Conservation (phyloP, 305 asterid genomes). For the Fraxinus sp. region DNA sequence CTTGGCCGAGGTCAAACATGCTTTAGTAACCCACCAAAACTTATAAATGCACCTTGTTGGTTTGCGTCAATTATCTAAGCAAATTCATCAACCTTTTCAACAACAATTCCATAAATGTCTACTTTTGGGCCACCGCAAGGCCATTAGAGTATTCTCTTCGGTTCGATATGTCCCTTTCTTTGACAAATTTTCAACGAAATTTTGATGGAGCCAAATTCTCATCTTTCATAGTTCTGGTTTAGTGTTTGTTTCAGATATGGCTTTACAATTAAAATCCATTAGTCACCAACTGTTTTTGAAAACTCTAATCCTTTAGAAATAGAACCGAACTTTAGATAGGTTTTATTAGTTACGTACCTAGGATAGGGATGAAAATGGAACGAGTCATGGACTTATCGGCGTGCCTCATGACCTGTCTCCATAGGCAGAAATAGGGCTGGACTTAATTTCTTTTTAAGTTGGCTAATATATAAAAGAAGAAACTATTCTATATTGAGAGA, state of each 20-base stretch:
- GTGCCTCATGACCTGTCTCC: neutral
- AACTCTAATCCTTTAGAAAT: neutral
- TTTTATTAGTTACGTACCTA: neutral
- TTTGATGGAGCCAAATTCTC: neutral
- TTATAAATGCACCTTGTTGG: neutral
- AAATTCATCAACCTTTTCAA: neutral
- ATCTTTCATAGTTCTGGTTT: neutral
- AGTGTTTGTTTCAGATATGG: neutral
- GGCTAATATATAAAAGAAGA: neutral
- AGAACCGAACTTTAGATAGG: neutral
- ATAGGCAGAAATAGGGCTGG: neutral
- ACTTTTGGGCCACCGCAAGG: neutral
- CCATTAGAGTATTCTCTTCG: neutral
- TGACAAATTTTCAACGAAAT: neutral
- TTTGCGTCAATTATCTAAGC: neutral
- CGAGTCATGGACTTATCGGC: neutral
- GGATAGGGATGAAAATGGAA: neutral
- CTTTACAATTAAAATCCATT: neutral
- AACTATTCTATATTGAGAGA: neutral
- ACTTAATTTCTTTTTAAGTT: neutral
- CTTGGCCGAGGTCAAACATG: neutral
- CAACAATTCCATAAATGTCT: neutral
- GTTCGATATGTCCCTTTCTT: neutral
- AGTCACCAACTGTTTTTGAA: neutral
- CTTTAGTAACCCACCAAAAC: neutral